Evolutionary conservation across 371 early-diverging fungal species (phyloP), one percentile per base, ranked within the genome.

Genomic region (Actinomucor elegans): DNA sequence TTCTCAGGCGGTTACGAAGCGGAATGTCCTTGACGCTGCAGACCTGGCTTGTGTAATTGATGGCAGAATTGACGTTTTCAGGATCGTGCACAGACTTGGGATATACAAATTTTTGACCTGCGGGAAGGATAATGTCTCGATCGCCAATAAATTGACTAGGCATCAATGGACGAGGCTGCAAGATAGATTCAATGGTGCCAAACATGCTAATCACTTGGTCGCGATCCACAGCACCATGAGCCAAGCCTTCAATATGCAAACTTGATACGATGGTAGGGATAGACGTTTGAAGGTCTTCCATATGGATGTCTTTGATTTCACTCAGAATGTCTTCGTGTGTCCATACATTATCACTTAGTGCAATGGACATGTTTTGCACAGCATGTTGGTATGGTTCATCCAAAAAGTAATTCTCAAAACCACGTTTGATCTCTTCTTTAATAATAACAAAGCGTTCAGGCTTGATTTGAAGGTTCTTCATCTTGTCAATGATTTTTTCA

Each of bases 51-150:
- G 84, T 84, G 65, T 88, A 92, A 55, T 91, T 87, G 41, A 95
- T 86, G 18, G 93, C 91, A 2, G 93, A 91, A 61, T 94, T 95
- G 48, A 90, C 79, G 55, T 96, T 81, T 40, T 88, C 77, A 8
- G 75, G 61, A 55, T 93, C 88, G 18, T 82, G 81, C 0, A 91
- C 88, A 23, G 81, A 63, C 2, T 77, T 67, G 44, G 70, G 67
- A 51, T 88, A 79, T 0, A 73, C 67, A 48, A 42, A 74, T 5
- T 62, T 67, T 9, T 67, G 47, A n/a, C 74, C 72, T 5, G 50
- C 56, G 4, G 88, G 85, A n/a, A 93, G 62, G 14, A 86, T 24
- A 7, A 88, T 64, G 3, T 80, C 75, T 1, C 92, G 85, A 43
- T 75, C 57, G 21, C 76, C 69, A 31, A 79, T 55, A 42, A 87